Base-by-base conservation (phyloP, 495 filamentous ascomycete genomes). In the Extremus antarcticus region DNA sequence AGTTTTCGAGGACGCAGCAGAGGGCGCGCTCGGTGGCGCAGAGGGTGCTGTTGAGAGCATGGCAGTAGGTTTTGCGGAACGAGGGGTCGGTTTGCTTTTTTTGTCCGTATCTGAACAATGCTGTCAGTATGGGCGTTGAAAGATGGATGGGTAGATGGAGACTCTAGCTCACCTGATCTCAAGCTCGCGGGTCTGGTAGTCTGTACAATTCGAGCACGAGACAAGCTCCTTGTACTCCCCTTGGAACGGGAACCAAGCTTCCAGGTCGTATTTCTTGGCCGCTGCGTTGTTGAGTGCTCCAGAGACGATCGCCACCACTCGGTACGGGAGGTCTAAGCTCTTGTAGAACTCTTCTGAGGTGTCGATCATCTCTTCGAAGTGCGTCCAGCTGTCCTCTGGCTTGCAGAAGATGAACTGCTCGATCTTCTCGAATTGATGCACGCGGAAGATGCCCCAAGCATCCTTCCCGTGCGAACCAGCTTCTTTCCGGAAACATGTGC, bases 401-500 rank as follows among this genome's bases (percentile, higher is more conserved):
- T 94, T 88, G 17, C 88, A 90, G 61, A 96, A 76, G 59, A 95
- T 78, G 61, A 97, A 97, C 74, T 97, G 91, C 66, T 97, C 90
- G 47, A 94, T 78, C 82, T 98, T 98, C 70, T 96, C 92, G 65
- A 98, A 98, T 66, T 98, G 91, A 71, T 98, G 92, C 40, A 97
- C 90, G 63, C 92, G 84, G 77, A 96, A 98, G 59, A 97, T 88
- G 51, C 92, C 92, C 92, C 92, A 98, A 3, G 94, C 91, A 65
- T 98, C 92, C 70, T 87, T 88, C 35, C 92, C 92, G 65, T 95
- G 90, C 19, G 78, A 70, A 46, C 92, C 92, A 32, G 92, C 92
- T 68, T 98, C 92, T 74, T 94, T 90, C 43, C 92, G 80, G 70
- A 94, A 98, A 66, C 89, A 95, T 19, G 92, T 95, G 60, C 82